Evolutionary conservation across 495 filamentous ascomycete genomes (phyloP), one percentile per base, ranked within the genome.

Genomic region (Aspergillus cristatus): DNA sequence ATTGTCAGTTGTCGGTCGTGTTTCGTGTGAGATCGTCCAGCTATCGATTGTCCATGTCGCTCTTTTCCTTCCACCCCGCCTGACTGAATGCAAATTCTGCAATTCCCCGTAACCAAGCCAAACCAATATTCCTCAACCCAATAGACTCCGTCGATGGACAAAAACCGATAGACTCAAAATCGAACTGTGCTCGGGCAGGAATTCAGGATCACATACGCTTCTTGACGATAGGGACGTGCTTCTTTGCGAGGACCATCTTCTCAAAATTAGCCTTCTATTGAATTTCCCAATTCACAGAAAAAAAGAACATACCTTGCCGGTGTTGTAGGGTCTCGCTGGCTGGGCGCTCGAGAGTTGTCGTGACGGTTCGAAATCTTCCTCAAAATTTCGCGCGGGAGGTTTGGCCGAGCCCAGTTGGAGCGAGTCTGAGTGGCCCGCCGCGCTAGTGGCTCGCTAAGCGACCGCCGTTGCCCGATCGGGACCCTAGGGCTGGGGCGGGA

Each of bases 181-280:
- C 22, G n/a, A 36, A 33, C 29, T 22, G 48, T 17, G 3, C 32
- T 34, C 40, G 40, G 49, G 40, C 42, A 38, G 34, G 24, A 34
- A 48, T 48, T 47, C 46, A 49, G 43, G 32, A 24, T n/a, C 53
- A 84, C 84, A 65, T 88, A 90, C 85, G 85, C 85, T 98, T 98
- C 83, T 98, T 98, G 54, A 98, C 83, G 76, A 98, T 97, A 59
- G 87, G 85, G 62, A 98, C 76, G 72, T 96, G 90, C 74, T 91
- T 90, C 84, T 93, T 95, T 67, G 90, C 86, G 76, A 87, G 75
- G 73, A 85, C 86, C 91, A 98, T 97, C 87, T 97, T 41, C 28
- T 4, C 20, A 24, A 24, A 24, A 8, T 24, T 8, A 24, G 20
- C 8, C 20, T 24, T 24, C 20, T 4, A 8, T 4, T 24, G 4